Base-by-base conservation (phyloP, 495 filamentous ascomycete species). In the Xylaria intraflava region DNA sequence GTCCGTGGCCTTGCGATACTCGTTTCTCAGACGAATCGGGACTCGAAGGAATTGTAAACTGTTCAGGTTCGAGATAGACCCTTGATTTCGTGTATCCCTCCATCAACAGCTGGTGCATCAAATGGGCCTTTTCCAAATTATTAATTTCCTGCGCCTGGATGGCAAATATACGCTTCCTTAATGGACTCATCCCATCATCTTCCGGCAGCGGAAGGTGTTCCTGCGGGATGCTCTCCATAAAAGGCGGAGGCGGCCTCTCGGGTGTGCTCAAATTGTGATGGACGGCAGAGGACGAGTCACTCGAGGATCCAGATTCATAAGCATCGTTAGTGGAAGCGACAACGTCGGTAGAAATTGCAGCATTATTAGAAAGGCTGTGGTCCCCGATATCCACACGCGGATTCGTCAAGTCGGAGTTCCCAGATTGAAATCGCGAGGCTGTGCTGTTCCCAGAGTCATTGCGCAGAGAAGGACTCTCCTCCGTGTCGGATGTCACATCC, bases 151-250 rank as follows among this genome's bases (percentile, higher is more conserved):
- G 74, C 14, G 78, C 69, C 53, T 88, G 83, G 51, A 99, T 91
- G 29, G 78, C 78, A 35, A 88, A 78, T 54, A 99, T 92, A 66
- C 83, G 84, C 55, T 74, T 78, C 50, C 93, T 76, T 51, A 97
- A 69, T 47, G 71, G 68, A 7, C 82, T 76, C 87, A 95, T 95
- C 27, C 93, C 93, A 76, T 99, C 93, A 67, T 99, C 89, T 59
- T 85, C 93, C 0, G 93, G 94, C 44, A 98, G 72, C 24, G 22
- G 35, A 26, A 29, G 20, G 30, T 17, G 39, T 14, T 30, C 48
- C 26, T 16, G 48, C 7, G 20, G 2, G 8, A 10, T 23, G 23
- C 46, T 31, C 44, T 16, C 23, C 42, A 27, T 16, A 9, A 40
- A 35, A 45, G 52, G 53, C 40, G 53, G 51, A 24, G 46, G 17